Percentiles rank a stretch among this genome's conserved stretches.
Conservation (phyloP, 2,329 filamentous ascomycete species). For the Diaporthe humulicola region DNA sequence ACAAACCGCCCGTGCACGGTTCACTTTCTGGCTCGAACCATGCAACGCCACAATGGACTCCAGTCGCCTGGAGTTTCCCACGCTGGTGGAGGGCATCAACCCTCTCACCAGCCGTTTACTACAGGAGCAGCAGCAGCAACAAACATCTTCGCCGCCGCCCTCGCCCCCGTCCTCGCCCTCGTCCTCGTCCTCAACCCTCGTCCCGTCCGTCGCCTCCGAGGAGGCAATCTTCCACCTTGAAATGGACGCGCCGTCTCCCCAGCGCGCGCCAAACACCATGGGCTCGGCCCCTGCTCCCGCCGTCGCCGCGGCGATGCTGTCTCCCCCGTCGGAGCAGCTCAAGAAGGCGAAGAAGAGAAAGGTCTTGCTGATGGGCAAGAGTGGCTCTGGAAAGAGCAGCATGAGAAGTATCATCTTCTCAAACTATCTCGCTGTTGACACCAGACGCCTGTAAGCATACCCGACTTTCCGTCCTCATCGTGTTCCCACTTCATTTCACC, state of each 20-base stretch:
- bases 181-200: neutral
- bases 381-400: constrained; percentile 95
- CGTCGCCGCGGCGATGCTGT: constrained; percentile 47
- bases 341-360: constrained; percentile 87
- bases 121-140: neutral
- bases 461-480: neutral
- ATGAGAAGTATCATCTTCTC: constrained; percentile 99
- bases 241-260: constrained; percentile 33
- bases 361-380: constrained; percentile 93
- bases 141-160: neutral
- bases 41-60: constrained; percentile 30
- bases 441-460: constrained; percentile 76
- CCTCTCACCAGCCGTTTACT: neutral
- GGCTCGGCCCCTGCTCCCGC: constrained; percentile 41
- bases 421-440: constrained; percentile 98
- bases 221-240: constrained; percentile 18
- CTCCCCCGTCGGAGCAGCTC: constrained; percentile 58
- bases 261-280: constrained; percentile 43
- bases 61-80: constrained; percentile 2
- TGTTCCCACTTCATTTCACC: neutral
- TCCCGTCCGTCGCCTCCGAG: constrained; percentile 4
- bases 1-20: neutral
- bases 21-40: neutral
- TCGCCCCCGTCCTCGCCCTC: neutral
- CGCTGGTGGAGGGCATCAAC: constrained; percentile 28